phyloP scores from a whole-genome alignment of 2,329 filamentous ascomycete species.

The Penicillium freii region DNA sequence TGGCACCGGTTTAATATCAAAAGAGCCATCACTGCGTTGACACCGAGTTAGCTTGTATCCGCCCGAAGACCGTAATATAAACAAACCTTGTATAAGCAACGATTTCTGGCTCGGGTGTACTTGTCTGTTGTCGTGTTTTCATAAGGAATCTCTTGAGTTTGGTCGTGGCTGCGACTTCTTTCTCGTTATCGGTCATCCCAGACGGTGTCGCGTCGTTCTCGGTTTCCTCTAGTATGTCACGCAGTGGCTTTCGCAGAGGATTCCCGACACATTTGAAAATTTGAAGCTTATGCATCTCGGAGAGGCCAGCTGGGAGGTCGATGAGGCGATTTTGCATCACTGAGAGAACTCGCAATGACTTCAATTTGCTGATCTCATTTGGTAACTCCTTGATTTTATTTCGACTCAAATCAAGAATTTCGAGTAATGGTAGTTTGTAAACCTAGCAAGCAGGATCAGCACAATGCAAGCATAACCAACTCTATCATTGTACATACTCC shows the following conservation, averaged over 20 bases:
- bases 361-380: slow-evolving; percentile 73
- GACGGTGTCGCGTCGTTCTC: slow-evolving; percentile 62
- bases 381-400: slow-evolving; percentile 80
- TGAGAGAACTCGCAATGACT: slow-evolving; percentile 83
- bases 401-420: slow-evolving; percentile 88
- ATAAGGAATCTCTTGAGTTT: slow-evolving; percentile 58
- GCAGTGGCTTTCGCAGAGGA: slow-evolving; percentile 75
- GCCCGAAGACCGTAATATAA: too few relatives aligned
- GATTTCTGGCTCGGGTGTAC: slow-evolving; percentile 45
- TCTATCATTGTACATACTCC: slow-evolving; percentile 50
- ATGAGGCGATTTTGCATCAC: slow-evolving; percentile 84
- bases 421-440: slow-evolving; percentile 78
- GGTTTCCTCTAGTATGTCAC: slow-evolving; percentile 63
- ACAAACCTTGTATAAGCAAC: slow-evolving; percentile 46
- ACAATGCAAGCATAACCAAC: not conserved
- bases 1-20: slow-evolving; percentile 69
- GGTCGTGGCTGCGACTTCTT: slow-evolving; percentile 58
- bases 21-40: slow-evolving; percentile 63
- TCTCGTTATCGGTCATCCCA: slow-evolving; percentile 57
- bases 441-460: slow-evolving; percentile 56
- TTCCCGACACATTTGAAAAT: slow-evolving; percentile 90
- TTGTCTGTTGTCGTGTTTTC: slow-evolving; percentile 45
- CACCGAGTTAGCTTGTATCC: slow-evolving; percentile 12
- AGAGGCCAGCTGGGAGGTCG: slow-evolving; percentile 76
- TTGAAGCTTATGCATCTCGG: slow-evolving; percentile 85